These are phyloP conservation scores for Irineochytrium annulatum DNA, from an alignment of 192 early-diverging fungal genomes.

Conservation along the genomic window DNA sequence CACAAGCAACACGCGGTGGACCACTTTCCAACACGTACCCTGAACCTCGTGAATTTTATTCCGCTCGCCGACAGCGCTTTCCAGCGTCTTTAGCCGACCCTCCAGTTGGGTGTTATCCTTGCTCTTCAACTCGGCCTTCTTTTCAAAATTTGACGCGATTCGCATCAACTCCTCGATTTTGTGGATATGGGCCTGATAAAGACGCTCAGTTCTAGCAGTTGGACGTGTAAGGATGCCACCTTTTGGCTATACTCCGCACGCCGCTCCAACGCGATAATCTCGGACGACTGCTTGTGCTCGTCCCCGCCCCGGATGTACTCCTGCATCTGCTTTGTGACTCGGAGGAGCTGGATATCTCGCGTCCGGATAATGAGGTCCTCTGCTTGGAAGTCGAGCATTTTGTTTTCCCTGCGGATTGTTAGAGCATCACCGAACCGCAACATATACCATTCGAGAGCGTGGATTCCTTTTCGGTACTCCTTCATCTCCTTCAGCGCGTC, in stretches of 20 bases:
- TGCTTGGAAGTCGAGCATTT: slow-evolving; percentile 62
- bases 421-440: neutral
- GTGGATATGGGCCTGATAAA: slow-evolving; percentile 38
- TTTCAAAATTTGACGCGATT: slow-evolving; percentile 26
- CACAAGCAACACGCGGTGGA: neutral
- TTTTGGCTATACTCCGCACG: slow-evolving; percentile 47
- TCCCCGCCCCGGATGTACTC: slow-evolving; percentile 57
- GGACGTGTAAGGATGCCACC: slow-evolving; percentile 11
- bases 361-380: slow-evolving; percentile 52
- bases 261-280: slow-evolving; percentile 51
- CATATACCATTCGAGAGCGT: slow-evolving; percentile 57
- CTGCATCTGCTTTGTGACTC: slow-evolving; percentile 63
- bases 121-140: slow-evolving; percentile 40
- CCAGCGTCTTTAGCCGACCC: slow-evolving; percentile 23
- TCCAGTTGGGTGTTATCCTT: slow-evolving; percentile 43
- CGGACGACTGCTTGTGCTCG: slow-evolving; percentile 45
- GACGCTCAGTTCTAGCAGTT: neutral
- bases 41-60: slow-evolving; percentile 38
- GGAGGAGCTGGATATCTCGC: slow-evolving; percentile 56
- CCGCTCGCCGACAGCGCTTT: slow-evolving; percentile 38
- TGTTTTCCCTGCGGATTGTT: slow-evolving; percentile 46
- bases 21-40: slow-evolving; percentile 22
- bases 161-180: slow-evolving; percentile 41
- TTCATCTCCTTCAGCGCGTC: slow-evolving; percentile 62
- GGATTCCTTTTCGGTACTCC: slow-evolving; percentile 59